Base-by-base conservation (phyloP, 1,284 basidiomycete species). In the Trametes pubescens region DNA sequence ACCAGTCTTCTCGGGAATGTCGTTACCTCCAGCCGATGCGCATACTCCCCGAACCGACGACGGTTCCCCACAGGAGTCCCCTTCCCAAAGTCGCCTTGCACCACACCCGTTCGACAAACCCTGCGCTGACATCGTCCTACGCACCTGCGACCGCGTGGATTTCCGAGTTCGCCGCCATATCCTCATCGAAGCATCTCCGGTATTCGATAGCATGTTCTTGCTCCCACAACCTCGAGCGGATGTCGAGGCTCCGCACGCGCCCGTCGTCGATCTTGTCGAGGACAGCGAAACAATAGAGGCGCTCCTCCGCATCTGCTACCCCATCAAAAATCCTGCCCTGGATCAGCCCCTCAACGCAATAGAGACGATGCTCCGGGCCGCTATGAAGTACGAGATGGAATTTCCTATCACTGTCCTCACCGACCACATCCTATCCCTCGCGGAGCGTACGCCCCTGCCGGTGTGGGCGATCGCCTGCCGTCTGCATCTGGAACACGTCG, bases 251-350 rank as follows among this genome's bases (percentile, higher is more conserved):
- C 40, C 46, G 9, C 8, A 26, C 22, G 22, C 22, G 24, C 38
- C 11, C 35, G 34, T 63, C 35, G 51, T 82, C 40, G 61, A 62
- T 26, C 57, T 81, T 18, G 57, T 70, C 35, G 81, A 81, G 63
- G 63, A 73, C 40, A 70, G 72, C 46, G 56, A 59, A 38, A 73
- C 70, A 7, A 51, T 82, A 51, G 73, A 78, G 26, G 61, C 65
- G 51, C 74, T 82, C 46, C 71, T 82, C 51, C 72, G 74, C 35
- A 72, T 79, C 47, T 78, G 78, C 51, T 80, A 82, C 62, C 80
- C 81, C 0, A 64, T 71, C 24, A 18, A 46, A 24, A 37, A 60
- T 13, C 35, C 55, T 16, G 18, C 48, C 55, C 11, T 48, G 56
- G 5, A 43, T 51, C 26, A 18, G 32, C n/a, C 59, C 11, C n/a